A percentile compares a stretch with the other conserved stretches of the same genome.
Evolutionary conservation across 1,284 basidiomycete genomes (phyloP).

Genomic region (Cutaneotrichosporon cutaneum): DNA sequence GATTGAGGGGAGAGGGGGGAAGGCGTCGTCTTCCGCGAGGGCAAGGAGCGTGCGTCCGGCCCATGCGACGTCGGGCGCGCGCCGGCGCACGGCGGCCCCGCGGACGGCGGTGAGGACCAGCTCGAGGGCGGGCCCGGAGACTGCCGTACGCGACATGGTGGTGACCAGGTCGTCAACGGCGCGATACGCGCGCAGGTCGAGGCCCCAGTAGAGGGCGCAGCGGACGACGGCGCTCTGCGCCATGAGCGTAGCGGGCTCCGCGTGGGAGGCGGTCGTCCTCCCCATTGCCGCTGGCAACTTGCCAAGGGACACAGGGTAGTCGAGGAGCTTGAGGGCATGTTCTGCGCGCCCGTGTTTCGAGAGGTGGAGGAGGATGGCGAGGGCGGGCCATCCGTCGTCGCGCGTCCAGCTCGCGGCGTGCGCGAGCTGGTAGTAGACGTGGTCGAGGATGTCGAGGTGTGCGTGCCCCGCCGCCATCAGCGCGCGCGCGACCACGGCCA

Average conservation of each 20-base stretch:
- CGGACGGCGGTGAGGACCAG: conserved; percentile 20
- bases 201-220: conserved; percentile 19
- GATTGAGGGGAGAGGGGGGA: conserved; percentile 17
- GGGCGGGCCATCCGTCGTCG: conserved; percentile 22
- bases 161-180: conserved; percentile 22
- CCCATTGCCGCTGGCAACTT: conserved; percentile 23
- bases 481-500: conserved; percentile 12
- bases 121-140: conserved; percentile 8
- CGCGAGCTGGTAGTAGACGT: conserved; percentile 27
- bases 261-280: conserved; percentile 14
- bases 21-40: conserved; percentile 17
- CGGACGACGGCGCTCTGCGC: conserved; percentile 23
- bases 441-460: conserved; percentile 15
- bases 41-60: conserved; percentile 13
- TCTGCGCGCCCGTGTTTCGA: conserved; percentile 10
- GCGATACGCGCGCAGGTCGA: conserved; percentile 16
- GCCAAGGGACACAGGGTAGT: conserved; percentile 27
- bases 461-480: conserved; percentile 7
- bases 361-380: conserved; percentile 27
- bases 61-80: conserved; percentile 4
- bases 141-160: conserved; percentile 18
- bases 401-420: conserved; percentile 18
- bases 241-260: conserved; percentile 21
- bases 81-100: not conserved
- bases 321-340: conserved; percentile 24